These are phyloP conservation scores for Poterioochromonas sp. DNA, from an alignment of 352 stramenopile genomes.

Conservation along the genomic window DNA sequence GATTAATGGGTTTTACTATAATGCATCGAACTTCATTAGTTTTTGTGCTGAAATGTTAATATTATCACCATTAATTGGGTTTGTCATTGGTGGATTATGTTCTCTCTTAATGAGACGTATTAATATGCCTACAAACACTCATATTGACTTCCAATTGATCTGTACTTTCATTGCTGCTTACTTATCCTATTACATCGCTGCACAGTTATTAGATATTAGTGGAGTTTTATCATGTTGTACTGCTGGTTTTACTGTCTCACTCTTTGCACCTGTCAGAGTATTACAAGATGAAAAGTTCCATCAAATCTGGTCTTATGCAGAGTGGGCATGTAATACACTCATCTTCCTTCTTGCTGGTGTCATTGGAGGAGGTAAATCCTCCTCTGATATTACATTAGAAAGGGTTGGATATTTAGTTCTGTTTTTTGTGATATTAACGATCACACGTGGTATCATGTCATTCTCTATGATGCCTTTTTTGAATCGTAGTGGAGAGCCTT, in stretches of 20 bases:
- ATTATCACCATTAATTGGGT: constrained; percentile 4
- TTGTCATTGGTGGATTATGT: constrained; percentile 24
- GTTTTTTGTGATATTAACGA: constrained; percentile 32
- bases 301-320: constrained; percentile 44
- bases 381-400: background rate
- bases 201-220: constrained; percentile 29
- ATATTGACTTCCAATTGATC: background rate
- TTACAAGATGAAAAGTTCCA: constrained; percentile 35
- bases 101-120: constrained; percentile 4
- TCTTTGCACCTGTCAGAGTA: constrained; percentile 24
- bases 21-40: background rate
- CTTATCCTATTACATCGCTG: constrained; percentile 19
- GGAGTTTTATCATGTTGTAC: constrained; percentile 26
- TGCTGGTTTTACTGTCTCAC: constrained; percentile 12
- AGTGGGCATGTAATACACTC: constrained; percentile 46
- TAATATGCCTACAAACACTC: background rate
- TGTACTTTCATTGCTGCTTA: constrained; percentile 27
- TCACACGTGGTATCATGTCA: constrained; percentile 26
- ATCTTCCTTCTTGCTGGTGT: constrained; percentile 50
- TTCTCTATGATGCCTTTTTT: constrained; percentile 28
- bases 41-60: constrained; percentile 20
- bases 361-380: background rate
- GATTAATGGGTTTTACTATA: background rate
- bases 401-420: constrained; percentile 16
- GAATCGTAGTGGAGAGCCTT: background rate